Evolutionary conservation across 164 flowering plant genomes (phyloP).

Genomic region (Cinnamomum chago): DNA sequence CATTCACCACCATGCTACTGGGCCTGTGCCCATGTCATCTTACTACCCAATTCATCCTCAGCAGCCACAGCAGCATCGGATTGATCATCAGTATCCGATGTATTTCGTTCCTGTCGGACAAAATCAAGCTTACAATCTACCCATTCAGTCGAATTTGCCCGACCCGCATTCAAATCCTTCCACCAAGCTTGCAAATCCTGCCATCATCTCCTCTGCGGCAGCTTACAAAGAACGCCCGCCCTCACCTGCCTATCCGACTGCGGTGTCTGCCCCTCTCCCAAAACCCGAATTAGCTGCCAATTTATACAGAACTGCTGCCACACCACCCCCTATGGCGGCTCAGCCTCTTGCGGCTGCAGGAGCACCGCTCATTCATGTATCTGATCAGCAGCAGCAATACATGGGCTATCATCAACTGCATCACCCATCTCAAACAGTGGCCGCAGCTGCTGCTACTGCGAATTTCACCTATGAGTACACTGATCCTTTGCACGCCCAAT

Average conservation of each 20-base stretch:
- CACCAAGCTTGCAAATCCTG: slow-evolving; percentile 41
- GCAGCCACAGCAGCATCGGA: slow-evolving; percentile 31
- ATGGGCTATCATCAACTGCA: slow-evolving; percentile 62
- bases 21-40: slow-evolving; percentile 49
- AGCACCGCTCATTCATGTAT: slow-evolving; percentile 40
- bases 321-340: slow-evolving; percentile 7
- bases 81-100: slow-evolving; percentile 56
- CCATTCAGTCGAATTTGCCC: slow-evolving; percentile 41
- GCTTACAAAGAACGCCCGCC: slow-evolving; percentile 26
- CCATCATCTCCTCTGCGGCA: slow-evolving; percentile 23
- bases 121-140: slow-evolving; percentile 49
- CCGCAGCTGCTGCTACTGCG: slow-evolving; percentile 23
- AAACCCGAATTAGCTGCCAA: slow-evolving; percentile 52
- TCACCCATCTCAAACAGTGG: slow-evolving; percentile 58
- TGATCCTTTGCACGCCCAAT: slow-evolving; percentile 58
- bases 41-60: slow-evolving; percentile 65
- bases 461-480: slow-evolving; percentile 56
- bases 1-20: slow-evolving; percentile 54
- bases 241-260: slow-evolving; percentile 21
- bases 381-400: slow-evolving; percentile 59
- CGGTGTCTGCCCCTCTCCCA: slow-evolving; percentile 39
- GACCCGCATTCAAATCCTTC: slow-evolving; percentile 40
- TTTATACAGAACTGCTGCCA: slow-evolving; percentile 48
- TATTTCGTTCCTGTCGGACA: slow-evolving; percentile 60
- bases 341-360: slow-evolving; percentile 12